Conservation (phyloP, 2,329 filamentous ascomycete genomes). For the Epichloe bromicola region DNA sequence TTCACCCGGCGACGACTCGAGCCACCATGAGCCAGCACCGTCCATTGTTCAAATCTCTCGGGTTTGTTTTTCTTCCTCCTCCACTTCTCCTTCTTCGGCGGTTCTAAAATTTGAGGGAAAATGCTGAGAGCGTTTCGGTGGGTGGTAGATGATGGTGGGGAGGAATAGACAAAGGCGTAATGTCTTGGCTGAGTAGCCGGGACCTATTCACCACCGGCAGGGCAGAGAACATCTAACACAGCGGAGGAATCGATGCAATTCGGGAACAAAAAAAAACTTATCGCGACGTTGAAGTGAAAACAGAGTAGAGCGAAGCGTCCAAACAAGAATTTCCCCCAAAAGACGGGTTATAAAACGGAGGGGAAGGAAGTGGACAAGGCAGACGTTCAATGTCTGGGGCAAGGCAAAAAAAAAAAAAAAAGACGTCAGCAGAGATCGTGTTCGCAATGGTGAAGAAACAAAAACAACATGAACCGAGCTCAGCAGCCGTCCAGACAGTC, state of each 20-base stretch:
- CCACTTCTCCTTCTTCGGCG: neutral
- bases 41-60: neutral
- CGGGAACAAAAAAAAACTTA: too few relatives aligned
- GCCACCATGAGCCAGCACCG: slow-evolving; percentile 2
- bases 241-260: neutral
- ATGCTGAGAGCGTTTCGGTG: neutral
- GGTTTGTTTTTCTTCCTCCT: neutral
- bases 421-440: neutral
- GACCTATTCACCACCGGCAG: neutral
- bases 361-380: neutral
- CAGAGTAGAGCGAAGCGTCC: too few relatives aligned
- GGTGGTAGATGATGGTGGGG: neutral
- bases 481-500: neutral
- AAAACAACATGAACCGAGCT: neutral
- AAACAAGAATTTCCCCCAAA: neutral
- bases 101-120: neutral
- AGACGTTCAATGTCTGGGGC: neutral
- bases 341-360: neutral
- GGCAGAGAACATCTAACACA: neutral
- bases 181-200: slow-evolving; percentile 2
- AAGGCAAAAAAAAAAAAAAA: neutral
- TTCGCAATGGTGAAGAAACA: neutral
- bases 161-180: neutral
- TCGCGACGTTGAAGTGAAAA: too few relatives aligned
- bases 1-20: slow-evolving; percentile 6